These are phyloP conservation scores for Pseudocercospora musae DNA, from an alignment of 2,329 filamentous ascomycete species.

Conservation along the genomic window DNA sequence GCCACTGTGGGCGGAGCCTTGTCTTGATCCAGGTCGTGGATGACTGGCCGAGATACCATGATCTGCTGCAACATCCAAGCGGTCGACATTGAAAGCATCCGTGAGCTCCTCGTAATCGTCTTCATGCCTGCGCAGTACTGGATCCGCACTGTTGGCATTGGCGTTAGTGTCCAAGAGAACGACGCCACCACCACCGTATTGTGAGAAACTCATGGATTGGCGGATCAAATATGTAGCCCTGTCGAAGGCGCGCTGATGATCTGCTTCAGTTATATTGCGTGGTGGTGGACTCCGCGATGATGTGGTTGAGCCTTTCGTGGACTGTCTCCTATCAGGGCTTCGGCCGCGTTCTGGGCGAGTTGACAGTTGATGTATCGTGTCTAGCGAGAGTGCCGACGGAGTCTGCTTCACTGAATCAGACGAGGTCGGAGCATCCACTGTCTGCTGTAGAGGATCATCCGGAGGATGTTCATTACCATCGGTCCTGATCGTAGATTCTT, in stretches of 20 bases:
- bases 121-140: constrained; percentile 1
- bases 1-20: constrained; percentile 14
- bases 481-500: not conserved
- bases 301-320: not conserved
- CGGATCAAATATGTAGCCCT: constrained; percentile 48
- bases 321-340: not conserved
- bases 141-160: constrained; percentile 17
- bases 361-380: not conserved
- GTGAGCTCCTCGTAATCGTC: not conserved
- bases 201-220: constrained; percentile 45
- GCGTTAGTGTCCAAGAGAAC: constrained; percentile 37
- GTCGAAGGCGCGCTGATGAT: constrained; percentile 40
- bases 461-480: not conserved
- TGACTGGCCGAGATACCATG: not conserved
- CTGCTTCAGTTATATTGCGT: constrained; percentile 30
- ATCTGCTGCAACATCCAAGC: not conserved
- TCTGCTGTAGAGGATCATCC: not conserved
- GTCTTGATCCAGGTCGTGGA: not conserved
- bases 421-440: not conserved
- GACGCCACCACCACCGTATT: constrained; percentile 37
- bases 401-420: not conserved
- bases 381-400: not conserved
- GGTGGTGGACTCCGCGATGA: not conserved
- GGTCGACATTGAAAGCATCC: not conserved
- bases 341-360: not conserved